Percentiles rank a stretch among this genome's conserved stretches.
phyloP scores from a whole-genome alignment of 495 filamentous ascomycete genomes.

The Neurospora pannonica region DNA sequence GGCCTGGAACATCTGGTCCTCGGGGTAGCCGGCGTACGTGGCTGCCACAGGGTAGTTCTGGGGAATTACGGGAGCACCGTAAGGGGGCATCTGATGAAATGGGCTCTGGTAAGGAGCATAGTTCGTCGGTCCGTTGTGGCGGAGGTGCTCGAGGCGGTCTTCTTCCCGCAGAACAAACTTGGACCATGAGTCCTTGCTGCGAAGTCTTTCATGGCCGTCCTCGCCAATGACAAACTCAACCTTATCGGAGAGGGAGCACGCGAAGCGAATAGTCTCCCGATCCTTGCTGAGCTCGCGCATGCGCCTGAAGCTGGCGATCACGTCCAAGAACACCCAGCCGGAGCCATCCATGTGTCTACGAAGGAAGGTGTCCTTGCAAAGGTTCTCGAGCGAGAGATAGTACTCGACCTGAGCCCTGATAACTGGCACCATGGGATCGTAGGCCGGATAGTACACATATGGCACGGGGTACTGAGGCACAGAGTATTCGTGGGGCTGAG shows the following conservation, averaged over 20 bases:
- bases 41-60: conserved; percentile 5
- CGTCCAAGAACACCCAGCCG: conserved; percentile 71
- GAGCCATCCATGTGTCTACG: conserved; percentile 88
- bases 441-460: conserved; percentile 8
- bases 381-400: conserved; percentile 93
- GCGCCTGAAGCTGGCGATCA: conserved; percentile 77
- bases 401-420: conserved; percentile 70
- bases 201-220: conserved; percentile 70
- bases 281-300: conserved; percentile 61
- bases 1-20: conserved; percentile 16
- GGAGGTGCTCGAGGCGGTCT: conserved; percentile 29
- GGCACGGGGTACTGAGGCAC: conserved; percentile 9
- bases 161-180: conserved; percentile 66
- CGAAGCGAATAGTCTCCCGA: conserved; percentile 61
- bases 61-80: conserved; percentile 3
- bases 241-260: conserved; percentile 56
- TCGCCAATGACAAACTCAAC: conserved; percentile 61
- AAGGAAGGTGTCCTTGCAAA: conserved; percentile 88
- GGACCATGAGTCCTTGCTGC: conserved; percentile 68
- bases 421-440: conserved; percentile 14
- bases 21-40: conserved; percentile 10
- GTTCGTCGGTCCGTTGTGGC: conserved; percentile 30
- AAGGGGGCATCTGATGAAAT: conserved; percentile 6
- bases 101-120: conserved; percentile 3
- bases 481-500: conserved; percentile 11